Percentiles rank a stretch among this genome's conserved stretches.
Evolutionary conservation across 495 filamentous ascomycete genomes (phyloP).

Genomic region (Oleoguttula mirabilis): DNA sequence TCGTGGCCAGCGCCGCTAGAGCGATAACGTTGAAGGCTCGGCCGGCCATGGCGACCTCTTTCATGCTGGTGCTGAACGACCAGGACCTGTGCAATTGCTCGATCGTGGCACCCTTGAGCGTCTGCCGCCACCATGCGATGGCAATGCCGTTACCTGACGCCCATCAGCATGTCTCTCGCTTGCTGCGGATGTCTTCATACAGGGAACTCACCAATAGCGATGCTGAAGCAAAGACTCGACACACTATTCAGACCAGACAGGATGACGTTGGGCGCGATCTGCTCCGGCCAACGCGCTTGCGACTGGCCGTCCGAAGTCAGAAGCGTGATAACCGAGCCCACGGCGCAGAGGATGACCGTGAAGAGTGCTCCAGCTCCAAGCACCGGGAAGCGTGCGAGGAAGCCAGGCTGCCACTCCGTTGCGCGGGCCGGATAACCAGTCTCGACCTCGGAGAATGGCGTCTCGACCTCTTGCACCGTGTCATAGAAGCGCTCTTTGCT

Average conservation of each 20-base stretch:
- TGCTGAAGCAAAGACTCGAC: neutral
- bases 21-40: constrained; percentile 1
- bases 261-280: neutral
- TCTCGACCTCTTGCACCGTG: too few species aligned
- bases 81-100: neutral
- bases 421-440: too few species aligned
- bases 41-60: neutral
- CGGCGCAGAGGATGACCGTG: neutral
- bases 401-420: neutral
- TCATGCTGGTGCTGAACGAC: neutral
- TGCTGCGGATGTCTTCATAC: too few species aligned
- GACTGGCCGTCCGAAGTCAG: neutral
- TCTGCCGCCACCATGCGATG: constrained; percentile 1
- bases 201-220: neutral
- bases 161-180: too few species aligned
- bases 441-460: too few species aligned
- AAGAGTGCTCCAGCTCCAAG: neutral
- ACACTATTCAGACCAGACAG: constrained; percentile 1
- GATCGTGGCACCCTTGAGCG: neutral
- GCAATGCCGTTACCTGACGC: neutral
- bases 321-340: neutral
- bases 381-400: neutral
- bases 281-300: neutral
- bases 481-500: too few species aligned
- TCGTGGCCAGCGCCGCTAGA: neutral